Evolutionary conservation across 257 asterid genomes (phyloP), one percentile per base, ranked within the genome.

Genomic region (Solanum acaule): DNA sequence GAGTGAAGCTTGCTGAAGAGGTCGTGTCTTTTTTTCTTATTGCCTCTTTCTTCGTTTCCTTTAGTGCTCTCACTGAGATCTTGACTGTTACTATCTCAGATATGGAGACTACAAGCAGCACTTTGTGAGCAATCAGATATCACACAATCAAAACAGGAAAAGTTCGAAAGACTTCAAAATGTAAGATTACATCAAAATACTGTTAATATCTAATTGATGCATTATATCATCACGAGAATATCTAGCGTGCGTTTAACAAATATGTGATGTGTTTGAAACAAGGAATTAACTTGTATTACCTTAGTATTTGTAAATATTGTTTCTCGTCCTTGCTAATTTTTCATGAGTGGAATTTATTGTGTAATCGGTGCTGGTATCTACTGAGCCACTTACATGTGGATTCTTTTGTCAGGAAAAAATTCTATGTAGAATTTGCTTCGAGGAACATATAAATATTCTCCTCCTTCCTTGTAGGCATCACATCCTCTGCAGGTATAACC

Each of bases 381-480:
- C 11, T 37, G 68, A 78, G 29, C 84, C 88, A 81, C 91, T 42
- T 87, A 86, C 38, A 27, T 5, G 16, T 59, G 88, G 33, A 86
- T 86, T 59, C 65, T 35, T 38, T 89, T 88, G 83, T 86, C 95
- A 95, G 99, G 98, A 97, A 91, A 97, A 94, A 87, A 92, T 97
- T 61, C 95, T 97, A 34, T 97, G 99, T 83, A 94, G 98, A 81
- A 92, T 97, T 90, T 96, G 99, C 92, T 97, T 96, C n/a, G 98
- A 95, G 67, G 96, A 93, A 86, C 95, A 95, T 61, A 95, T 95
- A 93, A 95, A 92, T 33, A 92, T 94, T 6, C 98, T 97, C 73
- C 94, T 97, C 86, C 98, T 97, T 65, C 99, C 99, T 49, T 97
- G 98, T 87, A 93, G 98, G 90, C 99, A 96, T 89, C 95, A 96